Evolutionary conservation across 1,284 basidiomycete genomes (phyloP).

Genomic region (Pseudozyma thailandica): DNA sequence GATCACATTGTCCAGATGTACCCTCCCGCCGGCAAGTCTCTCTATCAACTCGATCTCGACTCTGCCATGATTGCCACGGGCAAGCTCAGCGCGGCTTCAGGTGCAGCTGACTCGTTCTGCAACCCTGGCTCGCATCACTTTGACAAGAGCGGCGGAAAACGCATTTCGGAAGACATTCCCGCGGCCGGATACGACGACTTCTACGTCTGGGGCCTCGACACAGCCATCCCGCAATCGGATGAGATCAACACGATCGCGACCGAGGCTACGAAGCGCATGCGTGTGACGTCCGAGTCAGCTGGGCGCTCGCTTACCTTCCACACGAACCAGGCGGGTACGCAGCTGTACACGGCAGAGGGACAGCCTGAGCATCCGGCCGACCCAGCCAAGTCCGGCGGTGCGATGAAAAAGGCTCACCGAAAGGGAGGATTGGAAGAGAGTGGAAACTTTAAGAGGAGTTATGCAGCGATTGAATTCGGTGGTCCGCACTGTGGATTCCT

Average conservation of each 20-base stretch:
- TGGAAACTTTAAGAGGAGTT: constrained; percentile 49
- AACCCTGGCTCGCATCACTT: constrained; percentile 46
- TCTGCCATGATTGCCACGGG: constrained; percentile 49
- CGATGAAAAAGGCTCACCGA: constrained; percentile 47
- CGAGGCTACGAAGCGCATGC: constrained; percentile 34
- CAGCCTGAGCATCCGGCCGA: constrained; percentile 45
- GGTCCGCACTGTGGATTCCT: constrained; percentile 62
- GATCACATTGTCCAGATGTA: constrained; percentile 54
- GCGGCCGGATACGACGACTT: constrained; percentile 59
- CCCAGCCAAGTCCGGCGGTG: constrained; percentile 26
- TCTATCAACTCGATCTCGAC: constrained; percentile 54
- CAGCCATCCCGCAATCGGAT: constrained; percentile 25
- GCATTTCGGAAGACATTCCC: constrained; percentile 33
- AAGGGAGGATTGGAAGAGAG: constrained; percentile 22
- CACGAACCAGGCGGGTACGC: constrained; percentile 60
- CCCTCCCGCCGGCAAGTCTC: constrained; percentile 18
- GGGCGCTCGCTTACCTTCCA: constrained; percentile 47
- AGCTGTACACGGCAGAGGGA: constrained; percentile 56
- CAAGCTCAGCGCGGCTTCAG: constrained; percentile 19
- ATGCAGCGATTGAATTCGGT: constrained; percentile 59
- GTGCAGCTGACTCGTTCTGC: constrained; percentile 26
- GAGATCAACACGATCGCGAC: constrained; percentile 31
- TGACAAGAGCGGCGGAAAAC: constrained; percentile 39
- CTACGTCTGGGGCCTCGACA: constrained; percentile 55
- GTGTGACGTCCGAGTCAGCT: constrained; percentile 36